These are phyloP conservation scores for Paramecium octaurelia DNA, from an alignment of 73 alveolate species.

Conservation along the genomic window DNA sequence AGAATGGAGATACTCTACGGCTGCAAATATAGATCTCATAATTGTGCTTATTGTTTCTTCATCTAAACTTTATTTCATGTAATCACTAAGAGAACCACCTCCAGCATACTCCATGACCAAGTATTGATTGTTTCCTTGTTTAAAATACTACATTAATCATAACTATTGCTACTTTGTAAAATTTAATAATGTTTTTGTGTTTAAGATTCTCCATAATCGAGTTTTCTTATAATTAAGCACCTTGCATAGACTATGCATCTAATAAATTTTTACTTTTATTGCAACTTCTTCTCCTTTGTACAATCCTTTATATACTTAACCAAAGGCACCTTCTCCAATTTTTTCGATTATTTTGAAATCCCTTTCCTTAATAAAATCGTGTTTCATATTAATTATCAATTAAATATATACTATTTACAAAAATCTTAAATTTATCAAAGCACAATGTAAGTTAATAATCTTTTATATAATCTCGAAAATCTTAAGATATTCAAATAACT, in stretches of 20 bases:
- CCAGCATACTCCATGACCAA: slow-evolving; percentile 17
- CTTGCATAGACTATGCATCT: neutral
- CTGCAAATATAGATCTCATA: slow-evolving; percentile 41
- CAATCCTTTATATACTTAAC: neutral
- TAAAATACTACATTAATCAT: neutral
- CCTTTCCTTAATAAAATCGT: neutral
- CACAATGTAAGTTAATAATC: neutral
- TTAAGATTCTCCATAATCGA: slow-evolving; percentile 39
- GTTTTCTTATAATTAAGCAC: slow-evolving; percentile 8
- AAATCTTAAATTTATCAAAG: neutral
- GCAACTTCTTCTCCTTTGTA: neutral
- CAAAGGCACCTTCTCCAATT: slow-evolving; percentile 47
- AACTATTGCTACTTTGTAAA: neutral
- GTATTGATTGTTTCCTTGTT: neutral
- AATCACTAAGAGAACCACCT: neutral
- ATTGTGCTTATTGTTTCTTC: neutral
- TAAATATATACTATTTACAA: neutral
- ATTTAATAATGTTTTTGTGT: slow-evolving; percentile 59
- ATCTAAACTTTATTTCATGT: neutral
- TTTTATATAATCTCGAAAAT: neutral
- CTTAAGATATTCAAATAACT: neutral
- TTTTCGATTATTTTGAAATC: neutral
- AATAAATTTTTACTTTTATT: neutral
- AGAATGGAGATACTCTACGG: slow-evolving; percentile 63
- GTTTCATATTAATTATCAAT: neutral